Evolutionary conservation across 805 yeast genomes (phyloP).

Genomic region (Allodekkera sacchari): DNA sequence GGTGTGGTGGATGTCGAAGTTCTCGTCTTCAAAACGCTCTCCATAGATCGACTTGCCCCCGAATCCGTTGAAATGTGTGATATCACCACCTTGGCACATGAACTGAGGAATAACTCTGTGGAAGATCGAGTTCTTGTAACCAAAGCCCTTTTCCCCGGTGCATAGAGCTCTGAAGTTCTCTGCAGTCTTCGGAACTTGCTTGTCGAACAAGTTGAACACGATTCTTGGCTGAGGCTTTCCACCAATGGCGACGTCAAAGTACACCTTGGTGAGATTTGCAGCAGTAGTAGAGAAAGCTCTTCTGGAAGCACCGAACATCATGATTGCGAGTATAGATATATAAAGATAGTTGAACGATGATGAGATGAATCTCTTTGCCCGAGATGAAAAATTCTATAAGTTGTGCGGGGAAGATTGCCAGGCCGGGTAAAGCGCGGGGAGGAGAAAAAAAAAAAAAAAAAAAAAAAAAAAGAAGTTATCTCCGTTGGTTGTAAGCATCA

Average conservation of each 20-base stretch:
- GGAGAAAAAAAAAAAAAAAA: too few species aligned
- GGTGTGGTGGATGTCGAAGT: slow-evolving; percentile 65
- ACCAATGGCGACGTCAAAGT: slow-evolving; percentile 47
- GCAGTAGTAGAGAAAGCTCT: slow-evolving; percentile 46
- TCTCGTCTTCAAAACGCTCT: slow-evolving; percentile 69
- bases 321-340: background rate
- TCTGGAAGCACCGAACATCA: slow-evolving; percentile 19
- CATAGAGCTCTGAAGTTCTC: slow-evolving; percentile 92
- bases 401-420: too few species aligned
- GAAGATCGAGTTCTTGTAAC: slow-evolving; percentile 78
- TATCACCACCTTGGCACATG: slow-evolving; percentile 95
- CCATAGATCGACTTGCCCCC: slow-evolving; percentile 90
- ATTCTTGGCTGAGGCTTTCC: slow-evolving; percentile 48
- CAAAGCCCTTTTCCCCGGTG: slow-evolving; percentile 87
- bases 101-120: slow-evolving; percentile 94
- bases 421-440: too few species aligned
- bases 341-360: background rate
- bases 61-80: slow-evolving; percentile 75
- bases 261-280: slow-evolving; percentile 41
- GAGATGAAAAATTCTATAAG: too few species aligned
- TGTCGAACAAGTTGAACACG: slow-evolving; percentile 81
- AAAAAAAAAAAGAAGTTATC: too few species aligned
- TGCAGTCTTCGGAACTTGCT: slow-evolving; percentile 90
- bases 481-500: too few species aligned
- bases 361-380: too few species aligned